Conservation (phyloP, 2,329 filamentous ascomycete genomes). For the Diaporthe sp. region DNA sequence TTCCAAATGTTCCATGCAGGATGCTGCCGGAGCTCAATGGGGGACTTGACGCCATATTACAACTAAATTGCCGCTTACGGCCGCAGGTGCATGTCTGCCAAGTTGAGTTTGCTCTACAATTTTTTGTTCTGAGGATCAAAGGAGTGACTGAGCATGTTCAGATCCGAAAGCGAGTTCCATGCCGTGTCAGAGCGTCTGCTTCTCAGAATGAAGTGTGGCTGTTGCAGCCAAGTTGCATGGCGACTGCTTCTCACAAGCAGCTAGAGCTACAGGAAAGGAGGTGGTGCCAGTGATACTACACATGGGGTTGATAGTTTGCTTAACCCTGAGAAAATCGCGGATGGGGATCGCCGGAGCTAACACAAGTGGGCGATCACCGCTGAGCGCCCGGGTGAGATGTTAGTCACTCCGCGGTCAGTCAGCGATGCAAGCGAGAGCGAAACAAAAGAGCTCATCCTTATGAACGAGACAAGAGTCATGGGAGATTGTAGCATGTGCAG, state of each 20-base stretch:
- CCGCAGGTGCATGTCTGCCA: neutral
- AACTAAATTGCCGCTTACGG: neutral
- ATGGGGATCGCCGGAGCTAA: neutral
- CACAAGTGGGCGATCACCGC: too few species aligned
- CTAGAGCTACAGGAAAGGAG: neutral
- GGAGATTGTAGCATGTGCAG: neutral
- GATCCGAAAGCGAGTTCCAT: neutral
- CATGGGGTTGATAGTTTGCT: neutral
- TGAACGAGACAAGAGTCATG: neutral
- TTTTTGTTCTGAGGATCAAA: neutral
- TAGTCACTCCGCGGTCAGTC: neutral
- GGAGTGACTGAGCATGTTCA: too few species aligned
- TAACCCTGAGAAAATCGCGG: neutral
- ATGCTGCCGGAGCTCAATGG: neutral
- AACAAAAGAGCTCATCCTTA: neutral
- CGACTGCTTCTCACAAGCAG: neutral
- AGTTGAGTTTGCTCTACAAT: neutral
- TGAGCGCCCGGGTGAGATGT: too few species aligned
- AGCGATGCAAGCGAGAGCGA: neutral
- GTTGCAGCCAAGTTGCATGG: neutral
- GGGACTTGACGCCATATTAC: neutral
- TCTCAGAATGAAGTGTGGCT: neutral
- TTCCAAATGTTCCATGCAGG: neutral
- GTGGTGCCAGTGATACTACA: neutral
- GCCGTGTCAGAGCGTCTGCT: neutral